phyloP scores from a whole-genome alignment of 1,284 basidiomycete species.

The Vanrija humicola region DNA sequence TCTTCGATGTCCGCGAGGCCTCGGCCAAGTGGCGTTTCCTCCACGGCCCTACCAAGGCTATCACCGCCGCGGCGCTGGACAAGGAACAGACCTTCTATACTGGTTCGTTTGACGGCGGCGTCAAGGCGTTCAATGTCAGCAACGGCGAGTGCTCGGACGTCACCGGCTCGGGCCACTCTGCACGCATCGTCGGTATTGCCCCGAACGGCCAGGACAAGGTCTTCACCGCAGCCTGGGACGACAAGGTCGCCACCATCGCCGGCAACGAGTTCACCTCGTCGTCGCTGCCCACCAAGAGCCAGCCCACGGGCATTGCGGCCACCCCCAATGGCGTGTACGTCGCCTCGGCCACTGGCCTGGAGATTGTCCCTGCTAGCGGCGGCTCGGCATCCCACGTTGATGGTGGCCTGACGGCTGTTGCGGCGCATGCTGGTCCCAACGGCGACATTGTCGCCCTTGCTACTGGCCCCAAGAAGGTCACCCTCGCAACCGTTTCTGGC shows the following conservation, averaged over 20 bases:
- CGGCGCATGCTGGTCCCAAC: slow-evolving; percentile 23
- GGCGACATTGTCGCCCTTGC: slow-evolving; percentile 40
- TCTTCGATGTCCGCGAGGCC: slow-evolving; percentile 71
- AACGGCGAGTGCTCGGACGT: slow-evolving; percentile 54
- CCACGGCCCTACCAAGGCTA: slow-evolving; percentile 70
- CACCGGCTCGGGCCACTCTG: slow-evolving; percentile 66
- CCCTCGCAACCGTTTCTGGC: slow-evolving; percentile 16
- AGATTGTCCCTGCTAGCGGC: slow-evolving; percentile 49
- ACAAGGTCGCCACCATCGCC: slow-evolving; percentile 59
- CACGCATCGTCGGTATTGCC: slow-evolving; percentile 63
- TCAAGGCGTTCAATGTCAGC: slow-evolving; percentile 57
- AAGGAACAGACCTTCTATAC: slow-evolving; percentile 63
- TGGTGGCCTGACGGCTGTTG: slow-evolving; percentile 35
- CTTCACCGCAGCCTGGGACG: slow-evolving; percentile 74
- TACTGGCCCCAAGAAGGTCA: slow-evolving; percentile 58
- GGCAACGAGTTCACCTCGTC: slow-evolving; percentile 54
- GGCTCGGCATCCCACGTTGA: slow-evolving; percentile 19
- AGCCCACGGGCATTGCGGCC: slow-evolving; percentile 71
- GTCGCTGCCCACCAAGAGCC: slow-evolving; percentile 53
- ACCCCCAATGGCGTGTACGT: slow-evolving; percentile 63
- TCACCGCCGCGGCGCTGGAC: slow-evolving; percentile 62
- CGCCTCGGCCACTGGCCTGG: slow-evolving; percentile 62
- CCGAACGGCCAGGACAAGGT: slow-evolving; percentile 53
- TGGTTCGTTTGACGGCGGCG: slow-evolving; percentile 78
- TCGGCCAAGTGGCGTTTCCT: slow-evolving; percentile 59